A percentile compares a stretch with the other conserved stretches of the same genome.
Evolutionary conservation across 495 filamentous ascomycete species (phyloP).

Genomic region (Penicillium atrosanguineum): DNA sequence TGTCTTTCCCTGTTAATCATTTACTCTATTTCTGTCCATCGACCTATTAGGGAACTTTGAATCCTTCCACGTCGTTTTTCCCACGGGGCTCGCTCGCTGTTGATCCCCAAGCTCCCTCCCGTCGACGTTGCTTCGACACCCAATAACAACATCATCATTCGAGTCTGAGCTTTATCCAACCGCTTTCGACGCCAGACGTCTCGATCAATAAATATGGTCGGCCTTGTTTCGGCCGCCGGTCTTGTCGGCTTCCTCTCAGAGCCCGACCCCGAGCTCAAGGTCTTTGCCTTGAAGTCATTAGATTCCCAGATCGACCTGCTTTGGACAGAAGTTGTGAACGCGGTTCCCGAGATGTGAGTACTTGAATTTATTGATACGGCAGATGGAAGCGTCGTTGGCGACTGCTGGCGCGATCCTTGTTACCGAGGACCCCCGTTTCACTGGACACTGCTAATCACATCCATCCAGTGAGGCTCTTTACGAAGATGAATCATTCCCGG

Average conservation of each 20-base stretch:
- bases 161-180: slow-evolving; percentile 13
- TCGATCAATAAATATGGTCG: slow-evolving; percentile 66
- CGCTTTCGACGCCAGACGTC: slow-evolving; percentile 9
- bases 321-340: slow-evolving; percentile 94
- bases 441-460: slow-evolving; percentile 12
- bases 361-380: background rate
- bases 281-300: slow-evolving; percentile 89
- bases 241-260: slow-evolving; percentile 95
- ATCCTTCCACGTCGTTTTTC: slow-evolving; percentile 8
- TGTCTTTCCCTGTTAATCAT: slow-evolving; percentile 20
- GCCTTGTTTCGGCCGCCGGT: slow-evolving; percentile 88
- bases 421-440: background rate
- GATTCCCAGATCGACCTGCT: slow-evolving; percentile 94
- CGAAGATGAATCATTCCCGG: slow-evolving; percentile 91
- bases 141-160: slow-evolving; percentile 23
- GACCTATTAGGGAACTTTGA: slow-evolving; percentile 12
- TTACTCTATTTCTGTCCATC: slow-evolving; percentile 15
- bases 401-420: slow-evolving; percentile 5
- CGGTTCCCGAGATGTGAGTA: slow-evolving; percentile 88
- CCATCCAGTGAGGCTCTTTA: slow-evolving; percentile 84
- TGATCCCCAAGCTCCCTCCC: slow-evolving; percentile 32
- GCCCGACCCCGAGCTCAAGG: slow-evolving; percentile 85
- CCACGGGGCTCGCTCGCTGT: slow-evolving; percentile 21
- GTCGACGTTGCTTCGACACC: slow-evolving; percentile 41
- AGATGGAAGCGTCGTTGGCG: background rate